Evolutionary conservation across 129 eudicot genomes (phyloP).

Genomic region (Tanacetum coccineum): DNA sequence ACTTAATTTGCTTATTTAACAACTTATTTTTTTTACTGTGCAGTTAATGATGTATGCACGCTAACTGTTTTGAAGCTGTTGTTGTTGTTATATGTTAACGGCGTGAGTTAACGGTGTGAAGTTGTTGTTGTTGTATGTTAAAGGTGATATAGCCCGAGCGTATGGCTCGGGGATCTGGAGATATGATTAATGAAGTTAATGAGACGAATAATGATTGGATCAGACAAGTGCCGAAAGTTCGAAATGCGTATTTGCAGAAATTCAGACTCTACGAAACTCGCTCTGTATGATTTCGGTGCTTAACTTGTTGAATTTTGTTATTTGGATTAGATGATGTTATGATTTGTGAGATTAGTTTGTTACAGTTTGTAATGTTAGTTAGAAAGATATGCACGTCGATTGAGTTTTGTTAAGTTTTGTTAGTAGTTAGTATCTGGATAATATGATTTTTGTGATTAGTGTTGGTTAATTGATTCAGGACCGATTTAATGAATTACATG

Average conservation of each 20-base stretch:
- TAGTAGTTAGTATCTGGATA: too few species aligned
- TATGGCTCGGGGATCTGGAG: conserved; percentile 49
- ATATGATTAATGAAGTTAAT: conserved; percentile 33
- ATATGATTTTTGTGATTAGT: too few species aligned
- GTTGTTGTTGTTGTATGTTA: conserved; percentile 24
- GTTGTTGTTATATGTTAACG: conserved; percentile 18
- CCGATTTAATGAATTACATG: too few species aligned
- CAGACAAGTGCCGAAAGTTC: conserved; percentile 25
- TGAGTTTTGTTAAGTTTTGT: too few species aligned
- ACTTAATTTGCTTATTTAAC: background rate
- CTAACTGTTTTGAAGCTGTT: background rate
- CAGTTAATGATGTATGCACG: conserved; percentile 14
- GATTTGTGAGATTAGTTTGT: conserved; percentile 1
- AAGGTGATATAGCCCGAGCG: conserved; percentile 39
- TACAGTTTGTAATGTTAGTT: too few species aligned
- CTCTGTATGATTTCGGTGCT: conserved; percentile 53
- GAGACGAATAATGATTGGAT: conserved; percentile 19
- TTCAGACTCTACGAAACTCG: conserved; percentile 93
- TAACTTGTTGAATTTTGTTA: background rate
- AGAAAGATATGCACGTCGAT: too few species aligned
- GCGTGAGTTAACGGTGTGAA: background rate
- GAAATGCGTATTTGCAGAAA: conserved; percentile 52
- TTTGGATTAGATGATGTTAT: background rate
- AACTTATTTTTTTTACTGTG: background rate
- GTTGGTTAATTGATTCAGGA: too few species aligned